Evolutionary conservation across 495 filamentous ascomycete genomes (phyloP).

Genomic region (Podospora comata): DNA sequence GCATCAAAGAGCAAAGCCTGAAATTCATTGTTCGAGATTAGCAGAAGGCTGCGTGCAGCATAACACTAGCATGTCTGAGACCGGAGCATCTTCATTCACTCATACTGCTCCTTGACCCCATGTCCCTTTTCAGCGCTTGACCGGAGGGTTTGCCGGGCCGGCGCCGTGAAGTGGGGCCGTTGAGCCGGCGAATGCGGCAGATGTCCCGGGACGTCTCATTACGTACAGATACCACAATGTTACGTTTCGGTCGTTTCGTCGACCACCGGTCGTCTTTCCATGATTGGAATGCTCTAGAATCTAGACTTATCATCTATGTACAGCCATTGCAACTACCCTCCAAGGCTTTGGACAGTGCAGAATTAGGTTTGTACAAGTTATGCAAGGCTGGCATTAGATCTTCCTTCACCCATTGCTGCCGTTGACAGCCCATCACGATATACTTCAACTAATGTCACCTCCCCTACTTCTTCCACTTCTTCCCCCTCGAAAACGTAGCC

Average conservation of each 20-base stretch:
- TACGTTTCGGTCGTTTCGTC: background rate
- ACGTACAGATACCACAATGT: background rate
- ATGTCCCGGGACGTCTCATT: background rate
- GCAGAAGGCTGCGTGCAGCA: background rate
- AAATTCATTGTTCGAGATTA: background rate
- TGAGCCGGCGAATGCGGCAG: background rate
- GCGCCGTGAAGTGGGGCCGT: conserved; percentile 16
- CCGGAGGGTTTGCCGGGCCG: conserved; percentile 7
- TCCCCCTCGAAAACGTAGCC: conserved; percentile 30
- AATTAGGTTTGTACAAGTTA: background rate
- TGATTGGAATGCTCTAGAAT: background rate
- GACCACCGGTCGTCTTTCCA: background rate
- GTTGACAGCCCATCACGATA: background rate
- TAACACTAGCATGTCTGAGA: background rate
- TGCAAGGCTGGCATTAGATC: background rate
- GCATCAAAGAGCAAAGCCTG: conserved; percentile 1
- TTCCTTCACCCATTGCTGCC: too few relatives aligned
- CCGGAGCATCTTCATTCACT: background rate
- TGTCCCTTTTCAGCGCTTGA: background rate
- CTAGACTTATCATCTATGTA: background rate
- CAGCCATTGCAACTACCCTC: background rate
- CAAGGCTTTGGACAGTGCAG: background rate
- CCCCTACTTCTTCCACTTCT: background rate
- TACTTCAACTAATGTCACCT: background rate
- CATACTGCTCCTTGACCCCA: background rate